These are phyloP conservation scores for Phytopythium montanum DNA, from an alignment of 352 stramenopile genomes.

Conservation along the genomic window DNA sequence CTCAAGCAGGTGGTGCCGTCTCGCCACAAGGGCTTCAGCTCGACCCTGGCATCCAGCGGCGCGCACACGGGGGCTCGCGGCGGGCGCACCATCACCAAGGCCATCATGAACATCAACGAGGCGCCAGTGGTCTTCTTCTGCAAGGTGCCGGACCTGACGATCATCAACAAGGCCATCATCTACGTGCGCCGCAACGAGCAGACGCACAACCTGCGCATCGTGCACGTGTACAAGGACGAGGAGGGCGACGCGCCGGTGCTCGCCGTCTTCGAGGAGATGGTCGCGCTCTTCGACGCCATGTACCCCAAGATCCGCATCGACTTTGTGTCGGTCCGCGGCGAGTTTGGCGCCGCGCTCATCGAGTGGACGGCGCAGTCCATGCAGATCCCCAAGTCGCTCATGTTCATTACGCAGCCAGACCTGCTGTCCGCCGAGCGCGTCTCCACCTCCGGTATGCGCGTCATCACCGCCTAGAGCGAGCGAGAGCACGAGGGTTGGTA, in stretches of 20 bases:
- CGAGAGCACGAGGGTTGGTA: too few species aligned
- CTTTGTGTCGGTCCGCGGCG: slow-evolving; percentile 67
- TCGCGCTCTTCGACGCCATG: slow-evolving; percentile 81
- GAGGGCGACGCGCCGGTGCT: too few species aligned
- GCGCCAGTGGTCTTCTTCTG: slow-evolving; percentile 90
- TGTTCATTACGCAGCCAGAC: slow-evolving; percentile 92
- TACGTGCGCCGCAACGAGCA: slow-evolving; percentile 93
- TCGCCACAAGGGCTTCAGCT: too few species aligned
- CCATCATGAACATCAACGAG: too few species aligned
- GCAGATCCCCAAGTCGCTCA: slow-evolving; percentile 69
- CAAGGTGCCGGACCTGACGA: slow-evolving; percentile 82
- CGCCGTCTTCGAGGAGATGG: slow-evolving; percentile 23
- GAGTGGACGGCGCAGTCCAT: slow-evolving; percentile 83
- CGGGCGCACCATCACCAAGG: too few species aligned
- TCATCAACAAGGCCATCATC: slow-evolving; percentile 93
- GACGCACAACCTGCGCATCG: slow-evolving; percentile 88
- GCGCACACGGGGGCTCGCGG: too few species aligned
- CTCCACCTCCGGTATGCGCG: slow-evolving; percentile 74
- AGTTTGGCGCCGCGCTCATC: slow-evolving; percentile 75
- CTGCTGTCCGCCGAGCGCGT: slow-evolving; percentile 89
- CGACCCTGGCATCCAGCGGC: too few species aligned
- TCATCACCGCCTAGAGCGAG: slow-evolving; percentile 76
- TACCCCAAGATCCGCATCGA: slow-evolving; percentile 93
- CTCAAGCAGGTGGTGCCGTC: too few species aligned
- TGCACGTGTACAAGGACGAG: slow-evolving; percentile 87